A percentile compares a stretch with the other conserved stretches of the same genome.
phyloP scores from a whole-genome alignment of 2,329 filamentous ascomycete genomes.

The Alternaria sp. region DNA sequence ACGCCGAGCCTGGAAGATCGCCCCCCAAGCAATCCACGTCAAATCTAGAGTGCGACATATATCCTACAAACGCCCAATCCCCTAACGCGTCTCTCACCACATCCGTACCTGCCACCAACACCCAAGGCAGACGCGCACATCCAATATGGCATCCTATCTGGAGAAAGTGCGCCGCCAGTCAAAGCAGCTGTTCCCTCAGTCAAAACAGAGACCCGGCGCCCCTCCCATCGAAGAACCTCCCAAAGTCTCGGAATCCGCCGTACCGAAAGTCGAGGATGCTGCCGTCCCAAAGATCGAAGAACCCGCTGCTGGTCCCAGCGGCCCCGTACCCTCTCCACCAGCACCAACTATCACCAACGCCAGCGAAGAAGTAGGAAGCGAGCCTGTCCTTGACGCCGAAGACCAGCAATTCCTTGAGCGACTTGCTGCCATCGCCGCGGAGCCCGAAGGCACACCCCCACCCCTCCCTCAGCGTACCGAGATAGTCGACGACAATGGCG shows the following conservation, averaged over 20 bases:
- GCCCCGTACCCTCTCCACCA: conserved; percentile 22
- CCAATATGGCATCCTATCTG: conserved; percentile 38
- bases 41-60: background rate
- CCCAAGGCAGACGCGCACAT: background rate
- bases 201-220: conserved; percentile 15
- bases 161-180: conserved; percentile 44
- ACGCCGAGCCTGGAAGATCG: conserved; percentile 22
- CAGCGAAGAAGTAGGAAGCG: conserved; percentile 35
- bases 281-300: conserved; percentile 18
- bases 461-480: conserved; percentile 48
- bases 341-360: conserved; percentile 32
- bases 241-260: conserved; percentile 15
- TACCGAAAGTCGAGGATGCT: conserved; percentile 11
- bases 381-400: conserved; percentile 63
- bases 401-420: conserved; percentile 64
- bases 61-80: background rate
- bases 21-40: conserved; percentile 8
- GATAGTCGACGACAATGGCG: conserved; percentile 40
- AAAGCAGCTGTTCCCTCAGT: conserved; percentile 33
- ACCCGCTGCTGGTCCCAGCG: conserved; percentile 30
- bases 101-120: background rate
- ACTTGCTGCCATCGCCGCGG: conserved; percentile 55
- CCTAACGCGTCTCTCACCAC: background rate
- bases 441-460: conserved; percentile 49
- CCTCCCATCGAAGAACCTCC: conserved; percentile 17